Evolutionary conservation across 2,329 filamentous ascomycete genomes (phyloP), one percentile per base, ranked within the genome.

Genomic region (Microascus cirrosus): DNA sequence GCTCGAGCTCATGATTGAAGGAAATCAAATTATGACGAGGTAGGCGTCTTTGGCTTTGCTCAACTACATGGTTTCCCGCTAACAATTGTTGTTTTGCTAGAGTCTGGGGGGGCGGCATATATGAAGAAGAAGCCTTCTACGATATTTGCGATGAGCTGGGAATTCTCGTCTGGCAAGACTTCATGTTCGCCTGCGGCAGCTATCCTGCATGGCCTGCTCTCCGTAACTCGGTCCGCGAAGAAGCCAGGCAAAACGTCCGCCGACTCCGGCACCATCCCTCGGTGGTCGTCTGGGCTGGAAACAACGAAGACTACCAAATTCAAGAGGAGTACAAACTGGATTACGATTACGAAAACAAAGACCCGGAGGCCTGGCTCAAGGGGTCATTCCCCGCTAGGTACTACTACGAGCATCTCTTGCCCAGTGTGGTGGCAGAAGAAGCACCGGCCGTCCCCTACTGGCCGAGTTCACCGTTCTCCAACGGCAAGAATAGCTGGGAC

Each of bases 251-350:
- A 56, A 86, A 89, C 63, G 75, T 89, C 53, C 77, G 77, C 52
- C 72, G 80, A 10, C 66, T 86, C 36, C 71, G 80, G 54, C 75
- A 79, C 56, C 82, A 85, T 61, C 79, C 89, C 1, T 89, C 82
- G 0, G 78, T 94, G 59, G 81, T 88, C 10, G 82, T 93, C 51
- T 93, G 84, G 72, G 87, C 86, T 6, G 90, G 89, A 1, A 93
- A 92, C 68, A 94, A 93, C 63, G 89, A 93, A 67, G 89, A 76
- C 65, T 93, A 93, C 66, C 85, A 90, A 67, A 85, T 91, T 12
- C 82, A 85, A 62, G 87, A 92, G 67, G 75, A 77, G 18, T 81
- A 80, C 59, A 76, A 79, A 1, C 75, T 93, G 57, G 83, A 81
- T 2, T 93, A 92, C 66, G 78, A 96, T 62, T 87, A 83, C 61